Percentiles rank a stretch among this genome's conserved stretches.
These are phyloP conservation scores for Rhynchospora pubera DNA, from an alignment of 176 grass and related monocot genomes.

Conservation along the genomic window DNA sequence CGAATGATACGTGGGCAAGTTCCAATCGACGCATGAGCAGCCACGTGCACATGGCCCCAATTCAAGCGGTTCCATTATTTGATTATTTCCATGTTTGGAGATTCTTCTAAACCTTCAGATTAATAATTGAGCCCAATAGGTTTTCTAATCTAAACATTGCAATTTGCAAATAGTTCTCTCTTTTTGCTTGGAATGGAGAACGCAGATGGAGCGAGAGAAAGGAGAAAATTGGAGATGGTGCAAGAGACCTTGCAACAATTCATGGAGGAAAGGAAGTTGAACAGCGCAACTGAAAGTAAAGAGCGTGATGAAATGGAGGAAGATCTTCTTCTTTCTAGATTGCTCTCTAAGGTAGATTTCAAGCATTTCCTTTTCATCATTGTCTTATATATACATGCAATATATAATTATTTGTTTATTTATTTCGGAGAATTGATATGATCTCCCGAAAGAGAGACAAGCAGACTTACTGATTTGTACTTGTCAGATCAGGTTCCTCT, in stretches of 20 bases:
- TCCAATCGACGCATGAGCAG: neutral
- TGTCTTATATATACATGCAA: neutral
- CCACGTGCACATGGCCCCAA: neutral
- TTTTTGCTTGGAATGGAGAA: neutral
- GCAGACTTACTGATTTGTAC: neutral
- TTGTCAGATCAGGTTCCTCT: neutral
- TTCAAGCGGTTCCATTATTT: neutral
- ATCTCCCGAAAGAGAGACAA: neutral
- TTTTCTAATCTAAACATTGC: neutral
- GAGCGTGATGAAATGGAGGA: neutral
- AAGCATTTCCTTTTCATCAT: no score
- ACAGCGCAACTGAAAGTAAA: neutral
- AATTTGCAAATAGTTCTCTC: neutral
- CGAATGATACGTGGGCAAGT: neutral
- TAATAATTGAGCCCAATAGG: neutral
- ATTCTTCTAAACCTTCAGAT: neutral
- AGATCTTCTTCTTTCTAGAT: neutral
- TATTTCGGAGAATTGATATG: neutral
- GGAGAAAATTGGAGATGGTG: conserved; percentile 1
- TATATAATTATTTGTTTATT: neutral
- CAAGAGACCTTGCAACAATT: neutral
- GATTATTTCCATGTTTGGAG: neutral
- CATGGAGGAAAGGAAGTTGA: neutral
- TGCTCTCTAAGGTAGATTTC: neutral
- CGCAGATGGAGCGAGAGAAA: neutral